Evolutionary conservation across 495 filamentous ascomycete genomes (phyloP), one percentile per base, ranked within the genome.

Genomic region (Podospora sp.): DNA sequence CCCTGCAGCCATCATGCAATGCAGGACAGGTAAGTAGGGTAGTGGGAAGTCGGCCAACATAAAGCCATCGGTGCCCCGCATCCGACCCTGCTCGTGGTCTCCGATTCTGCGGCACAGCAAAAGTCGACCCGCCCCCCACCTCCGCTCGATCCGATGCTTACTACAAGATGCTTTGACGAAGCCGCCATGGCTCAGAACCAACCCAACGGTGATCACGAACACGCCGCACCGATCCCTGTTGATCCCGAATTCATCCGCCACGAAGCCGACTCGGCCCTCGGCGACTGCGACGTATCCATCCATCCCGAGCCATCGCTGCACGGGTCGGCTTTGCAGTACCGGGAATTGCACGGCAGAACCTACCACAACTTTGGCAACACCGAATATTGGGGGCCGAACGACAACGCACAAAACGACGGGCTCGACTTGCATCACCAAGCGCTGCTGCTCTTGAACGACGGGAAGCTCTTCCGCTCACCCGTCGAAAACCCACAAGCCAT

Each of bases 331-430:
- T 11, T 46, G 12, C 40, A 46, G 14, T 46, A 14, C 40, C 52
- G 52, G 14, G 21, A 55, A n/a, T 3, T 55, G 7, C 52, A 55
- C n/a, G 52, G 52, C 7, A 22, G 52, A 22, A 55, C 52, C 1
- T 55, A 24, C 24, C 52, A 26, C 52, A 55, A 55, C 52, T 55
- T 55, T 11, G 52, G 21, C 52, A 26, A n/a, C n/a, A 55, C 52
- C 52, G 52, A 55, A n/a, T 55, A 55, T 26, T 55, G 52, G 52
- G 52, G 52, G n/a, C 52, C 52, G 7, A 55, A 26, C 52, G 52
- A 55, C 52, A 26, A 55, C 52, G 25, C 8, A 6, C 52, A 55
- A n/a, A 22, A 24, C 24, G 52, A 55, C 20, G 52, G 52, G n/a
- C 21, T 26, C 52, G 52, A 55, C 40, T 11, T 46, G 40, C 40